These are phyloP conservation scores for Fusarium setosum DNA, from an alignment of 2,329 filamentous ascomycete species.

Conservation along the genomic window DNA sequence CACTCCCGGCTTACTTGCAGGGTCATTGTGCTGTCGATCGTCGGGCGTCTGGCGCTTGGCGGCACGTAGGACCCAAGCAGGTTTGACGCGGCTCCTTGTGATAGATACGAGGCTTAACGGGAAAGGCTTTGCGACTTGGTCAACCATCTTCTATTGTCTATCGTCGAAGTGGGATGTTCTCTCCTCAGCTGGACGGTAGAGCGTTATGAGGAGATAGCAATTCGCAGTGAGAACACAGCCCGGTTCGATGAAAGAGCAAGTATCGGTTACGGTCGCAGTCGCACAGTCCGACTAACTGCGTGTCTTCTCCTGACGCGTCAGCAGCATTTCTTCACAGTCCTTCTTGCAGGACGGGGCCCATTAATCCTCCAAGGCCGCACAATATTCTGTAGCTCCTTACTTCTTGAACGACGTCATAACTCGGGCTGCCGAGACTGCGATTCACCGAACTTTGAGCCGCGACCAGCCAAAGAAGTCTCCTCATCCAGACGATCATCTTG, in stretches of 20 bases:
- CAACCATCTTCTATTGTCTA: too few relatives aligned
- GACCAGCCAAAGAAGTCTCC: constrained; percentile 18
- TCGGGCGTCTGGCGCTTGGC: not conserved
- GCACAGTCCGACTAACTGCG: too few relatives aligned
- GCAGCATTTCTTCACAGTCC: not conserved
- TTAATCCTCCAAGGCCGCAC: constrained; percentile 5
- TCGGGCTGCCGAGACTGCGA: constrained; percentile 25
- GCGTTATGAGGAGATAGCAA: too few relatives aligned
- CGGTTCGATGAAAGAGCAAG: too few relatives aligned
- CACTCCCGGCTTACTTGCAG: not conserved
- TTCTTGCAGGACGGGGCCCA: not conserved
- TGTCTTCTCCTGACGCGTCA: constrained; percentile 24
- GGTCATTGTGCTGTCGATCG: constrained; percentile 8
- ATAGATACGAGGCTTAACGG: not conserved
- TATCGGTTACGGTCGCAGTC: too few relatives aligned
- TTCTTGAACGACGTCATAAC: constrained; percentile 33
- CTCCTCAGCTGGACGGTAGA: too few relatives aligned
- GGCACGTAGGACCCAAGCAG: not conserved
- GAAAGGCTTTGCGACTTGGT: too few relatives aligned
- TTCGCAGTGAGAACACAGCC: too few relatives aligned
- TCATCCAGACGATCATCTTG: constrained; percentile 32
- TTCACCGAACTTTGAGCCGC: constrained; percentile 25
- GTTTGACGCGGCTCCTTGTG: not conserved
- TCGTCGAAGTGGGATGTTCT: too few relatives aligned
- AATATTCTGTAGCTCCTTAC: too few relatives aligned